These are phyloP conservation scores for apple (Malus domestica) DNA, from an alignment of 306 rosid species.

Conservation along the genomic window DNA sequence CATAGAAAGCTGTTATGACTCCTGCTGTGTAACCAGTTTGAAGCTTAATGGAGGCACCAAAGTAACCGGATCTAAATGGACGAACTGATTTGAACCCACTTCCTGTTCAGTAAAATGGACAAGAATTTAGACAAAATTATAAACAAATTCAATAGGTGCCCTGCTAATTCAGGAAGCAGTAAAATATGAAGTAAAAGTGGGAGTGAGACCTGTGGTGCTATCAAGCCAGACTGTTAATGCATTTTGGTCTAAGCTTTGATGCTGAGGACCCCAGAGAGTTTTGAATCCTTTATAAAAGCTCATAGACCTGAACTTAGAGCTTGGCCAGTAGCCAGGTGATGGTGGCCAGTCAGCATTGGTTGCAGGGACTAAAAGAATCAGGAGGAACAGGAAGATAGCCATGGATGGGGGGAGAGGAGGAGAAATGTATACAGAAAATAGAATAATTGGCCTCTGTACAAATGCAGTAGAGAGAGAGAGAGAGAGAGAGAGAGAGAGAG, in stretches of 20 bases:
- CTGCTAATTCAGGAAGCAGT: neutral
- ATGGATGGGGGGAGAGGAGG: slow-evolving; percentile 11
- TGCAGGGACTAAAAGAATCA: slow-evolving; percentile 33
- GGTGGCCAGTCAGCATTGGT: slow-evolving; percentile 72
- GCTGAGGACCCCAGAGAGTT: slow-evolving; percentile 91
- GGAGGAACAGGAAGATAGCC: slow-evolving; percentile 38
- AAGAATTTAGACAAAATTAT: neutral
- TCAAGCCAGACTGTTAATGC: slow-evolving; percentile 88
- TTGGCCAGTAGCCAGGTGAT: slow-evolving; percentile 93
- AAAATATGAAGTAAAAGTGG: neutral
- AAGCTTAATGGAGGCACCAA: slow-evolving; percentile 78
- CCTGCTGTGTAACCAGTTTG: slow-evolving; percentile 98
- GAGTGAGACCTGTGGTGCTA: slow-evolving; percentile 48
- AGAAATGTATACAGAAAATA: neutral
- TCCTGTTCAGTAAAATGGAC: slow-evolving; percentile 31
- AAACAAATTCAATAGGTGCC: neutral
- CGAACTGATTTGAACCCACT: slow-evolving; percentile 87
- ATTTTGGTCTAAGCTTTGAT: slow-evolving; percentile 53
- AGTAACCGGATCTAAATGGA: slow-evolving; percentile 89
- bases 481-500: slow-evolving; percentile 22
- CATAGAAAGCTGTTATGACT: slow-evolving; percentile 92
- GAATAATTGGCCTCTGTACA: slow-evolving; percentile 34
- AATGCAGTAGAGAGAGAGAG: slow-evolving; percentile 31
- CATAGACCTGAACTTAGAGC: slow-evolving; percentile 57
- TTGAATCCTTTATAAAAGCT: slow-evolving; percentile 57